Evolutionary conservation across 345 rosid genomes (phyloP), one percentile per base, ranked within the genome.

Genomic region (Anacardium occidentale): DNA sequence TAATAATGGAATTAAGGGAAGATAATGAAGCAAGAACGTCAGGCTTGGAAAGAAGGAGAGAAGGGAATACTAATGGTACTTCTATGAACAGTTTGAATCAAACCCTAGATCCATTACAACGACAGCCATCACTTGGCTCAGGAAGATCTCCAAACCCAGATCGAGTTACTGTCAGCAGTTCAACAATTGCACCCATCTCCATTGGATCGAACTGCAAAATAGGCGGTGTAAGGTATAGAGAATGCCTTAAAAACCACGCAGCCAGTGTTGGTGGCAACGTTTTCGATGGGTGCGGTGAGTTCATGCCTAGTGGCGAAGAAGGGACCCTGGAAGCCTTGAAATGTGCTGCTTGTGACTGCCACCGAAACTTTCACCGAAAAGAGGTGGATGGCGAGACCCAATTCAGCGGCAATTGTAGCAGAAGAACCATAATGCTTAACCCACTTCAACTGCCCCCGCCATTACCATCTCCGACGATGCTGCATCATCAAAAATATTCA

Each of bases 321-420:
- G 97, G 98, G 24, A 81, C 88, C 0, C 65, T 88, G 0, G 98
- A 88, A 69, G 95, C 98, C 70, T 84, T 94, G 47, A 87, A 86
- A 77, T 94, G 98, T 53, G 98, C 96, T 8, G 98, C 98, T 62
- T 94, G 98, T 65, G 88, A 88, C 12, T 94, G 98, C 73, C 98
- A 94, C 88, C 89, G 98, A 15, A 94, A 92, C 80, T 94, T 94
- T 65, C 98, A 94, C 83, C 85, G 97, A 59, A 92, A 86, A 74
- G 97, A 92, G 56, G 71, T 83, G 13, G 90, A 89, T 18, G 85
- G 88, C 0, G 86, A 84, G 77, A 73, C 81, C n/a, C 84, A 73
- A 56, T 77, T 79, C 61, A 69, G 78, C 7, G 58, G 64, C 25
- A 74, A 70, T 64, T 69, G 75, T 2, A 61, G 78, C 21, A 62